phyloP scores from a whole-genome alignment of 495 filamentous ascomycete genomes.

The Daldinia vernicosa region DNA sequence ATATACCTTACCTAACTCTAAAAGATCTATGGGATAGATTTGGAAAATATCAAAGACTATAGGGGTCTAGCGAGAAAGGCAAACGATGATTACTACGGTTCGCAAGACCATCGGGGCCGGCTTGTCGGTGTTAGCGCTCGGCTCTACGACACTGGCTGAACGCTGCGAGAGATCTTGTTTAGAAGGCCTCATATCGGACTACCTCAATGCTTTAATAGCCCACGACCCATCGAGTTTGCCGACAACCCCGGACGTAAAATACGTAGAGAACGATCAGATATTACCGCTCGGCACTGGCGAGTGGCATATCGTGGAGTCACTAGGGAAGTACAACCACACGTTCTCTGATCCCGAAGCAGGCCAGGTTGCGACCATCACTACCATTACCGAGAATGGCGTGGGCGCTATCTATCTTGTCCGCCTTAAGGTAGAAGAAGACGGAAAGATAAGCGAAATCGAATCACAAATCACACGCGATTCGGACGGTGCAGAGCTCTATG shows the following conservation, averaged over 20 bases:
- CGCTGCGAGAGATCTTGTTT: slow-evolving; percentile 32
- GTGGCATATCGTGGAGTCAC: slow-evolving; percentile 37
- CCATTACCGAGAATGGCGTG: slow-evolving; percentile 39
- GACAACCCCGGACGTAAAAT: slow-evolving; percentile 31
- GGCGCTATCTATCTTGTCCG: slow-evolving; percentile 36
- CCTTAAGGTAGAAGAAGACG: slow-evolving; percentile 41
- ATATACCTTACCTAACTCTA: neutral
- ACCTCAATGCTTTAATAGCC: slow-evolving; percentile 34
- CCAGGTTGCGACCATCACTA: slow-evolving; percentile 41
- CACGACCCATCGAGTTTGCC: slow-evolving; percentile 35
- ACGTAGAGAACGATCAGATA: slow-evolving; percentile 41
- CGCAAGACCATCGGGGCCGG: slow-evolving; percentile 10
- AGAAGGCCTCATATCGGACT: slow-evolving; percentile 33
- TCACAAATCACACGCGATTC: slow-evolving; percentile 39
- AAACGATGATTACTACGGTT: slow-evolving; percentile 14
- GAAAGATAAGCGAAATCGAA: slow-evolving; percentile 40
- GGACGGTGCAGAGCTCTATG: slow-evolving; percentile 26
- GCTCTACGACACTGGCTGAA: slow-evolving; percentile 3
- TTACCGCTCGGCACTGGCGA: slow-evolving; percentile 37
- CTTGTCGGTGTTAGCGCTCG: slow-evolving; percentile 11
- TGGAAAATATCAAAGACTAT: neutral
- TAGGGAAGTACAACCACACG: slow-evolving; percentile 40
- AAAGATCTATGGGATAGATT: neutral
- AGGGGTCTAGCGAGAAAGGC: neutral
- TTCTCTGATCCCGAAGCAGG: slow-evolving; percentile 42